A percentile compares a stretch with the other conserved stretches of the same genome.
phyloP scores from a whole-genome alignment of 2,329 filamentous ascomycete genomes.

The Shiraia sp. region DNA sequence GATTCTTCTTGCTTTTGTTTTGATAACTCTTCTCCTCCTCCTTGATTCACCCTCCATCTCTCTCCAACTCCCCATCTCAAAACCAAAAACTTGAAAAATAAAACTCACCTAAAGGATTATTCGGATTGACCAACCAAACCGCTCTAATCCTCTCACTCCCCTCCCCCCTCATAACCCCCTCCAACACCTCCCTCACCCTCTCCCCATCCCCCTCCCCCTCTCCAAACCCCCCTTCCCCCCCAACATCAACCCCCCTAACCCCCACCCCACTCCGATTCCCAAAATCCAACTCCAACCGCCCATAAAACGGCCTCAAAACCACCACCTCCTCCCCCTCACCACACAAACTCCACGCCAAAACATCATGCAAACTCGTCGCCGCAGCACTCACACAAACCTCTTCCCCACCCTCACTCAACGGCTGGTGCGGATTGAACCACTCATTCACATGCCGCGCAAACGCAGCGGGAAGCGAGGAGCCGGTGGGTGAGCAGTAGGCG shows the following conservation, averaged over 20 bases:
- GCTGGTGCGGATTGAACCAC: conserved; percentile 24
- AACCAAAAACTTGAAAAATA: too few species aligned
- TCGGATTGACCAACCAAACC: conserved; percentile 56
- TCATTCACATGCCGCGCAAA: conserved; percentile 50
- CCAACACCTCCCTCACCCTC: too few species aligned
- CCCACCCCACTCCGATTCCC: too few species aligned
- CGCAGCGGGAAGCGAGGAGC: conserved; percentile 42
- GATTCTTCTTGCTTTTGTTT: background rate
- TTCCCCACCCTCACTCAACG: conserved; percentile 40
- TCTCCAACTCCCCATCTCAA: too few species aligned
- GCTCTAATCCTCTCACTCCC: conserved; percentile 45
- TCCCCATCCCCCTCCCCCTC: too few species aligned
- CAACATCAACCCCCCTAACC: too few species aligned
- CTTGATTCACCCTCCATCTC: too few species aligned
- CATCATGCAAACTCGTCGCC: conserved; percentile 49
- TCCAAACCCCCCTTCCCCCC: too few species aligned
- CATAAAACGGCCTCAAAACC: conserved; percentile 52
- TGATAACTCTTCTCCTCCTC: too few species aligned
- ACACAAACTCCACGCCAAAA: conserved; percentile 49
- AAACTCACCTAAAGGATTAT: conserved; percentile 53
- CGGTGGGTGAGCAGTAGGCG: conserved; percentile 41
- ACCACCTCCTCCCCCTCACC: conserved; percentile 54
- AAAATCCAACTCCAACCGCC: conserved; percentile 55
- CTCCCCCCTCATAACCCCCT: too few species aligned
- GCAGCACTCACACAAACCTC: conserved; percentile 48